Base-by-base conservation (phyloP, 768 basidiomycete species). In the Hygrocybe punicea region DNA sequence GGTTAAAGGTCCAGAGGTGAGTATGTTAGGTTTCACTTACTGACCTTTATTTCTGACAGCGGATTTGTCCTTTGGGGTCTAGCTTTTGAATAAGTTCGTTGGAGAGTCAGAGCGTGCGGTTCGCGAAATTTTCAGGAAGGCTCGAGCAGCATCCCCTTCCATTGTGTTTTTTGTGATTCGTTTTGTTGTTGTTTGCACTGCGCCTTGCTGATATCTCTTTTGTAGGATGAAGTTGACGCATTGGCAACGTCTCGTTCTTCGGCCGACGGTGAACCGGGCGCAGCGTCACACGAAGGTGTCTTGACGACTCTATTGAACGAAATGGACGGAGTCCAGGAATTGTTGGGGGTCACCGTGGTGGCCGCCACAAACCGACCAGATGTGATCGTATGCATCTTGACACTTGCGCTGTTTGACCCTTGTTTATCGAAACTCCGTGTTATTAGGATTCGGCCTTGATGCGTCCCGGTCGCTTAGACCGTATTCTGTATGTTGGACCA, bases 311-410 rank as follows among this genome's bases (percentile, higher is more conserved):
- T 99, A 11, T 69, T 99, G 55, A 98, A 96, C 67, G 97, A 99
- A 68, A 98, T 98, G 93, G 97, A 98, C 66, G 97, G 97, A 17
- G 90, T 98, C 1, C 92, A 98, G 71, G 93, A 96, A 71, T 78
- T 98, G 17, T 77, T 89, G 16, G 94, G 95, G 0, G 97, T 99
- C n/a, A 95, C 92, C 1, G 84, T 98, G 34, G 83, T 99, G 9
- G 97, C 93, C 1, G 97, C 97, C 0, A 99, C 97, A 11, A 98
- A 99, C 68, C 75, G 95, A 56, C 97, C 97, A 7, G 94, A 97
- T 59, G 84, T 85, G n/a, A 85, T 97, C 42, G 89, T 90, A 58
- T 68, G 91, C 78, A 45, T 40, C 57, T 52, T 24, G 51, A 36
- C 45, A n/a, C 25, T 21, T 48, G 40, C 49, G 7, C 19, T 25